phyloP scores from a whole-genome alignment of 768 basidiomycete species.

The Podaxis mareebaensis region DNA sequence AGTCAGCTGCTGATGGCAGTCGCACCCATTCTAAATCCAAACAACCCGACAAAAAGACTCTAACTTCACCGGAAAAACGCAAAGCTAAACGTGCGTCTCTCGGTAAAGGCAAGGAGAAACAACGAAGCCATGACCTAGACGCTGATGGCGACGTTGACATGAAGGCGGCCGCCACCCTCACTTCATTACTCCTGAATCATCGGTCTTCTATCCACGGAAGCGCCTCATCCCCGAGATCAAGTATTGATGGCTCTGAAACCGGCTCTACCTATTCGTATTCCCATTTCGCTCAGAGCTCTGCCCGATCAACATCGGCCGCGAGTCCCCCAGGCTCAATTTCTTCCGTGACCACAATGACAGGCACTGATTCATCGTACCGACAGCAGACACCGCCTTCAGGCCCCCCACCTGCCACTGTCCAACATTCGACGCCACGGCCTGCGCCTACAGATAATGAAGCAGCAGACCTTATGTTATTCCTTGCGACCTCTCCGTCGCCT shows the following conservation, averaged over 20 bases:
- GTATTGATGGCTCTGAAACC: slow-evolving; percentile 67
- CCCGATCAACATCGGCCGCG: slow-evolving; percentile 48
- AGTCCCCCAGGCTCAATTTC: slow-evolving; percentile 40
- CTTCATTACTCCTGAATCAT: slow-evolving; percentile 66
- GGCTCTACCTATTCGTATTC: slow-evolving; percentile 63
- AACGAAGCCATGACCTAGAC: slow-evolving; percentile 35
- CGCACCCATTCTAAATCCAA: slow-evolving; percentile 46
- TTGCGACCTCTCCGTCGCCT: slow-evolving; percentile 85
- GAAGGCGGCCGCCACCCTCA: slow-evolving; percentile 82
- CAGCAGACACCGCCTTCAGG: slow-evolving; percentile 41
- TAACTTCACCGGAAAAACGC: slow-evolving; percentile 41
- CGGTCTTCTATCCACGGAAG: slow-evolving; percentile 57
- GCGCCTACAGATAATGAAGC: slow-evolving; percentile 79
- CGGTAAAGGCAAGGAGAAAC: slow-evolving; percentile 53
- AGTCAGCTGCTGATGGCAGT: slow-evolving; percentile 43
- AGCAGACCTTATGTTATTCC: slow-evolving; percentile 81
- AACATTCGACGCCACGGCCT: slow-evolving; percentile 45
- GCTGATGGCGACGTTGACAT: slow-evolving; percentile 68
- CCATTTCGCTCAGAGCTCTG: slow-evolving; percentile 68
- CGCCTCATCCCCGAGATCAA: slow-evolving; percentile 70
- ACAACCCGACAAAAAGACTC: slow-evolving; percentile 32
- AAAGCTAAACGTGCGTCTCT: slow-evolving; percentile 39
- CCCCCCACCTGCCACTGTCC: slow-evolving; percentile 24
- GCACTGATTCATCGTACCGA: slow-evolving; percentile 31
- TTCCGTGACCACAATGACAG: slow-evolving; percentile 36